Conservation (phyloP, 2,329 filamentous ascomycete genomes). For the Ploettnerulaceae sp. region DNA sequence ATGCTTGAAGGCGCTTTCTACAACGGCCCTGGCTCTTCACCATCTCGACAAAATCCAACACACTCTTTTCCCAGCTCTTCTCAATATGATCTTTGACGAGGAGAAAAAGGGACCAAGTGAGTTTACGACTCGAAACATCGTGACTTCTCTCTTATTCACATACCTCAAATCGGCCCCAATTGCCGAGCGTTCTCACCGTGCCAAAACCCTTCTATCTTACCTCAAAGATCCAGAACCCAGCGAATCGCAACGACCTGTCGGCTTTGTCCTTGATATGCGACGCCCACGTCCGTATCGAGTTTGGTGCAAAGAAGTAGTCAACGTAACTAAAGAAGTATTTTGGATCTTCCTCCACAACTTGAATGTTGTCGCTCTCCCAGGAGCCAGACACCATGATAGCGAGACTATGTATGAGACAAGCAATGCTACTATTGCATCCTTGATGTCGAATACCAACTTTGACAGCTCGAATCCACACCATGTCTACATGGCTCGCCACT, state of each 20-base stretch:
- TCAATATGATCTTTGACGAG: constrained; percentile 92
- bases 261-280: constrained; percentile 87
- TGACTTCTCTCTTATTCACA: constrained; percentile 83
- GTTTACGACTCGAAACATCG: constrained; percentile 86
- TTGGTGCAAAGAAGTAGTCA: constrained; percentile 89
- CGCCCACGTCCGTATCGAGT: constrained; percentile 82
- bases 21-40: constrained; percentile 78
- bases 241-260: constrained; percentile 70
- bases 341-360: constrained; percentile 98
- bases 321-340: constrained; percentile 96
- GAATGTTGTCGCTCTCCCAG: constrained; percentile 71
- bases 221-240: constrained; percentile 73
- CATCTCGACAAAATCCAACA: constrained; percentile 75
- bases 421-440: constrained; percentile 29
- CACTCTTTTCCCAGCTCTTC: constrained; percentile 77
- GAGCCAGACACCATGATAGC: constrained; percentile 24
- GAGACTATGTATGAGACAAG: constrained; percentile 23
- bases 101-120: constrained; percentile 97
- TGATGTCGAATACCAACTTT: constrained; percentile 31
- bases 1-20: constrained; percentile 91
- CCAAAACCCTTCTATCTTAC: constrained; percentile 70
- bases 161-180: constrained; percentile 68
- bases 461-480: constrained; percentile 39
- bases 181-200: constrained; percentile 60
- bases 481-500: constrained; percentile 65